phyloP scores from a whole-genome alignment of 192 early-diverging fungal genomes.

The Podila minutissima region DNA sequence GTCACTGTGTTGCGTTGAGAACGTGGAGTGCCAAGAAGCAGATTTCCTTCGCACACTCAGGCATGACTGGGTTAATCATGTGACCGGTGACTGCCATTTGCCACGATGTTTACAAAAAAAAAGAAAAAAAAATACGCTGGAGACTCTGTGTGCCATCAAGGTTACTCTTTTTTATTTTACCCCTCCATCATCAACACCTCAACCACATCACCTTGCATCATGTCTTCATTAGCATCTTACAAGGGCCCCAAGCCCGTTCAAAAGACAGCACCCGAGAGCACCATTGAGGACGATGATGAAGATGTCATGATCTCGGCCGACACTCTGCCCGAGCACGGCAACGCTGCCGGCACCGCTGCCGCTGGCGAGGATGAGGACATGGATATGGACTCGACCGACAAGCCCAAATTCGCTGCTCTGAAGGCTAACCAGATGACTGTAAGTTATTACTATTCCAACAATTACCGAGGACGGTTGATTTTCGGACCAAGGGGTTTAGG shows the following conservation, averaged over 20 bases:
- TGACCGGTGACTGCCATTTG: too few species aligned
- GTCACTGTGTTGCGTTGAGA: too few species aligned
- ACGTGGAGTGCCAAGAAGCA: too few species aligned
- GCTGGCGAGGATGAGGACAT: slow-evolving; percentile 51
- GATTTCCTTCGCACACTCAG: too few species aligned
- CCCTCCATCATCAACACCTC: not conserved
- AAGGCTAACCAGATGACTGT: slow-evolving; percentile 54
- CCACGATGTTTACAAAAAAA: too few species aligned
- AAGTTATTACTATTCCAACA: not conserved
- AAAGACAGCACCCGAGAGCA: slow-evolving; percentile 33
- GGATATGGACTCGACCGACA: slow-evolving; percentile 56
- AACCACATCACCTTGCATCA: slow-evolving; percentile 9
- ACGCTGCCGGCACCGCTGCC: slow-evolving; percentile 25
- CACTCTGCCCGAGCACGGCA: slow-evolving; percentile 57
- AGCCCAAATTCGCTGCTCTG: slow-evolving; percentile 71
- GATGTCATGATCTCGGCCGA: slow-evolving; percentile 74
- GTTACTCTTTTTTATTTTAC: not conserved
- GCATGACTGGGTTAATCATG: too few species aligned
- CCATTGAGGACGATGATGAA: slow-evolving; percentile 60
- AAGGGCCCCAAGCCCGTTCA: slow-evolving; percentile 51
- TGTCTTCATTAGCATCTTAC: slow-evolving; percentile 44
- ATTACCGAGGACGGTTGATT: too few species aligned
- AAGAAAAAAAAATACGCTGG: too few species aligned
- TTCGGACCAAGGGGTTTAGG: not conserved
- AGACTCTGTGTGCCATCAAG: not conserved